Base-by-base conservation (phyloP, 257 asterid genomes). In the Rubia yunnanensis region DNA sequence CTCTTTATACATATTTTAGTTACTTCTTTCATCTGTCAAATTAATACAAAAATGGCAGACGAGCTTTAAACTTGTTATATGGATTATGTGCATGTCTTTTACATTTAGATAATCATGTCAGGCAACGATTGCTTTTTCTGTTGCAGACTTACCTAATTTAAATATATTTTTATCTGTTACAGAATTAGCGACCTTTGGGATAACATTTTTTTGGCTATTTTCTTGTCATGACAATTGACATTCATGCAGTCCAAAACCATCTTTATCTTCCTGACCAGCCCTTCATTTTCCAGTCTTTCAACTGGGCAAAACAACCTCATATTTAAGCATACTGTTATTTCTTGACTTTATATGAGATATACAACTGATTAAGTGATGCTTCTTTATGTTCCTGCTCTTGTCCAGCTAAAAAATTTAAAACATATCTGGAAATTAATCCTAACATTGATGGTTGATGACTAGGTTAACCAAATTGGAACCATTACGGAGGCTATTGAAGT, bases 401-500 rank as follows among this genome's bases (percentile, higher is more conserved):
- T 7, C 17, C n/a, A 63, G 49, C 59, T 63, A 49, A 5, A 6
- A 36, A 5, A 1, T 44, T 44, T 44, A 5, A 50, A 31, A 28
- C 59, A 8, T 46, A 11, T 38, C 63, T 14, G 56, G 36, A 30
- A 53, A 61, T 57, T 50, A 52, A 71, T 73, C 66, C 71, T 46
- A 36, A 32, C 61, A 11, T 28, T 64, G 76, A 55, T 41, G 62
- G 31, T 71, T 68, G 69, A 63, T 60, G 39, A 72, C 70, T 86
- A 90, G 99, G 79, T 90, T 75, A 94, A 90, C 79, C 96, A 88
- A 78, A 82, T 88, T 26, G 99, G 99, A 70, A 94, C 97, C 34
- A 89, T 94, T 59, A 94, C 99, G 0, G 99, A 94, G 77, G 90
- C 85, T 72, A 90, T 90, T 68, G 99, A 94, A 82, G 95, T 84